Percentiles rank a stretch among this genome's conserved stretches.
These are phyloP conservation scores for Keithomyces neogunnii DNA, from an alignment of 2,329 filamentous ascomycete genomes.

Conservation along the genomic window DNA sequence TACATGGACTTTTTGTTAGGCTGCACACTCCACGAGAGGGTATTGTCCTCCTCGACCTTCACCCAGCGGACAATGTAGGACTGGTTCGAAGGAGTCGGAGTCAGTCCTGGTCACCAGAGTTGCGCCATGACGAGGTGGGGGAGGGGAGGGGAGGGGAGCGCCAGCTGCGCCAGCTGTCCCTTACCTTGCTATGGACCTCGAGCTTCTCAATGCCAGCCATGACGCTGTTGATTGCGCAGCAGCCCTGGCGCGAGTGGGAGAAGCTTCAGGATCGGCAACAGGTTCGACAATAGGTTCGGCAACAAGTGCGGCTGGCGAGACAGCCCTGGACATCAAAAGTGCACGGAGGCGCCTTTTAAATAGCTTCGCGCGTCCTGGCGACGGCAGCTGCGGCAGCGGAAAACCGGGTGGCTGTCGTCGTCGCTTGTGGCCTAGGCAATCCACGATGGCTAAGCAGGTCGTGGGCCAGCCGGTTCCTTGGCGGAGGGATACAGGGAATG, in stretches of 20 bases:
- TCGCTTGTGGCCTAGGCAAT: neutral
- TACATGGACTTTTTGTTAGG: conserved; percentile 96
- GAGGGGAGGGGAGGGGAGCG: neutral
- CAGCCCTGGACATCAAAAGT: too few species aligned
- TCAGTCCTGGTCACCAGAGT: neutral
- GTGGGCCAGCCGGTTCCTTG: neutral
- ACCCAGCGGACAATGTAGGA: conserved; percentile 98
- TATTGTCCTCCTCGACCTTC: conserved; percentile 79
- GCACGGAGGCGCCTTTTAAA: neutral
- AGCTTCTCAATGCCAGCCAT: conserved; percentile 97
- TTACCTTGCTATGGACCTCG: conserved; percentile 92
- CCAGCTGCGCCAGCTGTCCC: neutral
- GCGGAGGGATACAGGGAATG: neutral
- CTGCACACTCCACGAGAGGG: conserved; percentile 95
- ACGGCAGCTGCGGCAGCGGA: too few species aligned
- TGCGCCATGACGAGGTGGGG: neutral
- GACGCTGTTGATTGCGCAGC: conserved; percentile 4
- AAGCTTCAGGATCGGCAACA: neutral
- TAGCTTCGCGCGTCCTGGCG: too few species aligned
- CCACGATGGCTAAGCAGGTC: neutral
- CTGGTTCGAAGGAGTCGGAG: conserved; percentile 37
- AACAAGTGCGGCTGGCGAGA: neutral
- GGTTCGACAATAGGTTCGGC: neutral
- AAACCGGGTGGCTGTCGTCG: too few species aligned
- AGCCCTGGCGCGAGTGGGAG: neutral